Evolutionary conservation across 2,329 filamentous ascomycete genomes (phyloP), one percentile per base, ranked within the genome.

Genomic region (Fusarium pseudoanthophilum): DNA sequence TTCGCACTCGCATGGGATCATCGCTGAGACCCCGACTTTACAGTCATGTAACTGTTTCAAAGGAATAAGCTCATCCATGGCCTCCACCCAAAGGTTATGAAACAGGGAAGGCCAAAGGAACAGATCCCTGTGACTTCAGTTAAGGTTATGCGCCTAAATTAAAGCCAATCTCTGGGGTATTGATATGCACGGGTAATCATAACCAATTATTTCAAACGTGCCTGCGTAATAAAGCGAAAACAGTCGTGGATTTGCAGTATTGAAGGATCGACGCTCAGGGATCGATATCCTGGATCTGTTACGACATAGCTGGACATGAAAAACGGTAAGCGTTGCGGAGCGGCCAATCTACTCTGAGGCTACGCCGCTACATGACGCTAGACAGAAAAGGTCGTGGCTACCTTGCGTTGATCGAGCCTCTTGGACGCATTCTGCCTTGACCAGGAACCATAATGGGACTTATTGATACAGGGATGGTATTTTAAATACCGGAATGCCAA

Each of bases 1-100:
- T 49, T 66, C 60, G 60, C 49, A 64, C 32, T 64, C 60, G 60
- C 37, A 48, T 37, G 16, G 8, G 10, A 32, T 39, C 20, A 20
- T 39, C 20, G 7, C 20, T 28, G 7, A 53, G 51, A 18, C 20
- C 51, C 20, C 5, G 14, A 28, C 20, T 53, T 37, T 5, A 28
- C 10, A 28, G 9, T 28, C 14, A 20, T 28, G 34, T 39, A 37
- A 21, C 34, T 18, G 24, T 53, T 37, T n/a, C 18, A 28, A 39
- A 18, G 20, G 34, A 53, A 39, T 18, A 39, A 53, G 20, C 24
- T 37, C 51, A n/a, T 16, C 20, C 34, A 4, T 28, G 13, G 20
- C 24, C 24, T 37, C 10, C 20, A 39, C 7, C 26, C 9, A 18
- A 30, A 42, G 21, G 26, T 21, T 20, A 24, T 39, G 24, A 34